Evolutionary conservation across 306 rosid genomes (phyloP), one percentile per base, ranked within the genome.

Genomic region (Boehmeria nivea): DNA sequence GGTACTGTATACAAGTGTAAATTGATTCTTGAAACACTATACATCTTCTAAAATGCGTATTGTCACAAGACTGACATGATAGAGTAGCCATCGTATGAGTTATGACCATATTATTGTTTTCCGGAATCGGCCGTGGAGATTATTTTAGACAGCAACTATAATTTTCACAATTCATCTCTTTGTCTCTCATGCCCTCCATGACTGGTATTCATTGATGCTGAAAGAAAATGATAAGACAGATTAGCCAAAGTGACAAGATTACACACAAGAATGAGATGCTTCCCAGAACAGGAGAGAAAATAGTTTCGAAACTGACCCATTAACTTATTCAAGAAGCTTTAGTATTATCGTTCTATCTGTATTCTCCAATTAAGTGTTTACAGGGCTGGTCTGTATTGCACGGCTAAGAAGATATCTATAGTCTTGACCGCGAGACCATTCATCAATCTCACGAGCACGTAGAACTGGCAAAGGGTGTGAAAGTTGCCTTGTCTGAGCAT

Each of bases 381-480:
- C 47, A 33, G 77, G 43, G 56, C 42, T 59, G 39, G 70, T 55
- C 66, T 63, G 76, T 45, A 27, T 54, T 43, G 85, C 96, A 9
- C 81, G 93, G 58, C 70, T 78, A 60, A 87, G 61, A 42, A 91
- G 78, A 50, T 76, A 74, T 71, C 31, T 69, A 20, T 87, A 91
- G 24, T 76, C 87, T 48, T 67, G 63, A 76, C 81, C 77, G 72
- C 81, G 85, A 51, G 99, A 91, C 96, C 99, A 91, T 65, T 82
- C 87, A 68, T 91, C 96, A 59, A 91, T 87, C 72, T 91, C 96
- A 21, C 93, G 95, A 54, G 99, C 99, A 34, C 95, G 93, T 38
- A 91, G 80, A 51, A 87, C 99, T 3, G 93, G 99, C 50, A 87
- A 71, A 51, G 96, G 99, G 61, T 87, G 99, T 43, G 99, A 87